Percentiles rank a stretch among this genome's conserved stretches.
These are phyloP conservation scores for Gnomoniopsis sp. DNA, from an alignment of 2,329 filamentous ascomycete species.

Conservation along the genomic window DNA sequence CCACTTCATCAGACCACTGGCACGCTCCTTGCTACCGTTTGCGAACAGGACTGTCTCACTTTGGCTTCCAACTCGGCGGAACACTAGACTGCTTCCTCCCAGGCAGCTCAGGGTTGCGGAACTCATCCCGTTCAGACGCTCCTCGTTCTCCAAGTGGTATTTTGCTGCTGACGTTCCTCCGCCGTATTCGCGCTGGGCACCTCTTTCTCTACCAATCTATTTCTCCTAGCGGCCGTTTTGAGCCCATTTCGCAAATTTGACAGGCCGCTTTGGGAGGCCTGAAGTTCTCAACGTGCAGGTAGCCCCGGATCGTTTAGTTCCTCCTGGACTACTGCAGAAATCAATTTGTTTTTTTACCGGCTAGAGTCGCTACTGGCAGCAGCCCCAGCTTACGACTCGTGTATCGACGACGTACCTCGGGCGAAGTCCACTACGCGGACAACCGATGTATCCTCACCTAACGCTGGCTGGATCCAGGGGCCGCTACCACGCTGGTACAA, in stretches of 20 bases:
- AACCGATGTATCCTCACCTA: not conserved
- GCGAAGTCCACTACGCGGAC: not conserved
- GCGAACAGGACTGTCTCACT: not conserved
- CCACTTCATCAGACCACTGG: not conserved
- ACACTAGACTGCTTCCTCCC: not conserved
- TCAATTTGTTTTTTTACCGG: constrained; percentile 9
- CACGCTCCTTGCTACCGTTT: not conserved
- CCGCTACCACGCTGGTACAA: not conserved
- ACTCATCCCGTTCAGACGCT: not conserved
- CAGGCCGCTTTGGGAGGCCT: not conserved
- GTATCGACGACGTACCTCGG: not conserved
- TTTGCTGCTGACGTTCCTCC: not conserved
- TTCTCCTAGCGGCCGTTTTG: not conserved
- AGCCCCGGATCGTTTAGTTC: not conserved
- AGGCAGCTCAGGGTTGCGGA: too few relatives aligned
- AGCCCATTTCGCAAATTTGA: not conserved
- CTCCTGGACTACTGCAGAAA: constrained; percentile 11
- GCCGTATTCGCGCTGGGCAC: not conserved
- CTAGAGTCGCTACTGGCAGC: not conserved
- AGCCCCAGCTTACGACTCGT: constrained; percentile 4
- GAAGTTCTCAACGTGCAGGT: not conserved
- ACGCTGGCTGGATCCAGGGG: not conserved
- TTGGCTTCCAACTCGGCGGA: not conserved
- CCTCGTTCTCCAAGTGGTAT: not conserved
- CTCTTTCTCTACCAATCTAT: not conserved